Base-by-base conservation (phyloP, 352 stramenopile species). In the Phytopythium boreale region DNA sequence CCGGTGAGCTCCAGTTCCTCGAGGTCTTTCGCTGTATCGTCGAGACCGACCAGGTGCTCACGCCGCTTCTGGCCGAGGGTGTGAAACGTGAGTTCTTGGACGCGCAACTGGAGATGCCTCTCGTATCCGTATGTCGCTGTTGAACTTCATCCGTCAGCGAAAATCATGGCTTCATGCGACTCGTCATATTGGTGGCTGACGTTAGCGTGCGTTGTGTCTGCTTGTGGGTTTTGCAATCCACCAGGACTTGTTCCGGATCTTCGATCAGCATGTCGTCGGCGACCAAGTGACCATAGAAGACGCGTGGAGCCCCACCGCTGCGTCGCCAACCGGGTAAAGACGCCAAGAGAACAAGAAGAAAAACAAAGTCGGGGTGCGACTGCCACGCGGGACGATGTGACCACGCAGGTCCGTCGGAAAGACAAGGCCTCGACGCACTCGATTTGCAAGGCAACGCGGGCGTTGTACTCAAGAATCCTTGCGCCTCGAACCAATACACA, bases 11-110 rank as follows among this genome's bases (percentile, higher is more conserved):
- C 17, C 80, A 80, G 47, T 87, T 92, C 26, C 71, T 94, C 26
- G 80, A 90, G 31, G 59, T 92, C 2, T 75, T 92, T 52, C 75
- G 79, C 11, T 89, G 83, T 22, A 76, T 89, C n/a, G 72, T 91
- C 19, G 80, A 94, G 53, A 70, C 77, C 11, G 69, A 92, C 47
- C 75, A 87, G 36, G 74, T 87, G 17, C 70, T 94, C 27, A 90
- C 83, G 46, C 77, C 75, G 5, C 70, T 92, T 24, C 78, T 92
- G 15, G 70, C 71, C 0, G 63, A 87, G 9, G 79, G 77, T 4
- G 87, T 92, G 36, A 56, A 59, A 7, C 56, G 56, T 8, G 61
- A 75, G 52, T 72, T 91, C 41, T 74, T 47, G 19, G 12, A 52
- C 0, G 61, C 75, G 14, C 79, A 92, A n/a, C 52, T 78, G 1